Evolutionary conservation across 2,329 filamentous ascomycete genomes (phyloP).

Genomic region (Phialemonium atrogriseum): DNA sequence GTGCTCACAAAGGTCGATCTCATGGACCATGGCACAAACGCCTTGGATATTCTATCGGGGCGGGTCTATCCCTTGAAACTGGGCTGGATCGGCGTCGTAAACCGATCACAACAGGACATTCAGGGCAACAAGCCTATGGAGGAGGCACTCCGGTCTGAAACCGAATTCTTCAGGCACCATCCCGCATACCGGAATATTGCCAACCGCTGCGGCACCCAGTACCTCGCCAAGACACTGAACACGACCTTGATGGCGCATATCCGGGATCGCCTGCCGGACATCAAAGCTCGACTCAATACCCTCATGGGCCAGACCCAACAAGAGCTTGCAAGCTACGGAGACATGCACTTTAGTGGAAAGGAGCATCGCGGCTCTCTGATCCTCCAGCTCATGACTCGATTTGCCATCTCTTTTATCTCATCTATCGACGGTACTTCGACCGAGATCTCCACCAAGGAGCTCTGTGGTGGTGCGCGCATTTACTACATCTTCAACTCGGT

Average conservation of each 20-base stretch:
- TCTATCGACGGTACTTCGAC: constrained; percentile 98
- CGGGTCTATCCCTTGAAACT: constrained; percentile 95
- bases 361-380: constrained; percentile 94
- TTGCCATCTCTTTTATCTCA: constrained; percentile 94
- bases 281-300: constrained; percentile 95
- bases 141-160: constrained; percentile 81
- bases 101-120: constrained; percentile 96
- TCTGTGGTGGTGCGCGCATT: constrained; percentile 88
- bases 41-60: constrained; percentile 93
- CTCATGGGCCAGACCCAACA: constrained; percentile 99
- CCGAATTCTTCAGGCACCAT: constrained; percentile 95
- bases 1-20: constrained; percentile 95
- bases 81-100: constrained; percentile 96
- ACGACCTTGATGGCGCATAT: constrained; percentile 94
- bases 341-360: constrained; percentile 95
- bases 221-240: constrained; percentile 89
- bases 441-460: constrained; percentile 96
- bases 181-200: constrained; percentile 97
- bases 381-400: constrained; percentile 94
- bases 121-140: constrained; percentile 91
- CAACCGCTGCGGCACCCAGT: constrained; percentile 85
- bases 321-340: constrained; percentile 94
- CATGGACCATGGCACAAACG: constrained; percentile 98
- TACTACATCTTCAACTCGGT: constrained; percentile 99
- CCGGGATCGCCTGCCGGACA: constrained; percentile 88